Base-by-base conservation (phyloP, 78 protist genomes). In the Capsaspora owczarzaki region DNA sequence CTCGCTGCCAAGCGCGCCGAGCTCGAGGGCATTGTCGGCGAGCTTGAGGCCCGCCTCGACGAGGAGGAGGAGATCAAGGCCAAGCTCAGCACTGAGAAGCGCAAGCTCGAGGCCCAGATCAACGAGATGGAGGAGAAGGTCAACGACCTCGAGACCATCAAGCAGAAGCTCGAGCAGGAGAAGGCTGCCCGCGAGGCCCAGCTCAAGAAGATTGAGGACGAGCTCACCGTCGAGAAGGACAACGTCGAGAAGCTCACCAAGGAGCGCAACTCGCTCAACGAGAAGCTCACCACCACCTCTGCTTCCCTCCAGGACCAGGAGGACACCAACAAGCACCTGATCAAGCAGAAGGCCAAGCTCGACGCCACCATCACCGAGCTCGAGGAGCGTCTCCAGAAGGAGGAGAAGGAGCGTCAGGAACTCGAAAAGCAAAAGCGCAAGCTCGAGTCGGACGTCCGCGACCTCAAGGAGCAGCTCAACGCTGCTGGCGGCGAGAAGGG, bases 51-150 rank as follows among this genome's bases (percentile, higher is more conserved):
- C 3, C 44, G 69, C 44, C 72, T 83, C 1, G 77, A 53, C 41
- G 56, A 31, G 38, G 78, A 51, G 70, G 61, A 76, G 61, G 82
- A 83, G 37, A 61, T 20, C 41, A 76, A 61, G 63, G 42, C n/a
- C 49, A 51, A 69, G 63, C 4, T 83, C 44, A 29, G 44, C 37
- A 41, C 43, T 27, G 87, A 76, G 43, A 61, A 76, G 44, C 37
- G 31, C 47, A 40, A n/a, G 60, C 61, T 83, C 61, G 82, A 83
- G 76, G 37, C 76, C 33, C 51, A 82, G 71, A 68, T 87, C 76
- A 75, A 88, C 49, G 88, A 77, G 60, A 38, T 56, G 79, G 78
- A 81, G 12, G 82, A 79, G 79, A 72, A 80, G 66, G 77, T 72
- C 56, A 75, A 80, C n/a, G 88, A 76, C 51, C 63, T 60, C 29